Percentiles rank a stretch among this genome's conserved stretches.
Evolutionary conservation across 176 grass and related monocot genomes (phyloP).

Genomic region (Areca catechu): DNA sequence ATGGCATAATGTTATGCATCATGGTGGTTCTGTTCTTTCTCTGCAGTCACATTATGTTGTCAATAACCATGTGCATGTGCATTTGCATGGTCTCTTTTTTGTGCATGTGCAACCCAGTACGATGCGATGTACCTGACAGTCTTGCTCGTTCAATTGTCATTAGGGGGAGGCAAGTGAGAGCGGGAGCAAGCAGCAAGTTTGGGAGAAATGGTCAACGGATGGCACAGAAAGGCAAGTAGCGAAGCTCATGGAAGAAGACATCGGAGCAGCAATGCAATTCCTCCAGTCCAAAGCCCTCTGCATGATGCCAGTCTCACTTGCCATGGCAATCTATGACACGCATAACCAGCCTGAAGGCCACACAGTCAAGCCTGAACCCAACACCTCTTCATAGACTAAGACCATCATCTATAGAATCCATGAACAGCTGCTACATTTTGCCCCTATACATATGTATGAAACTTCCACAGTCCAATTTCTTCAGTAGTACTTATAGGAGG

Average conservation of each 20-base stretch:
- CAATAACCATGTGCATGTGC: too few relatives aligned
- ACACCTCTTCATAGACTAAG: slow-evolving; percentile 55
- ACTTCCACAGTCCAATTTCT: slow-evolving; percentile 12
- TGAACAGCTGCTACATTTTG: slow-evolving; percentile 24
- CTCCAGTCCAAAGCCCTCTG: slow-evolving; percentile 97
- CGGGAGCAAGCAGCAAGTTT: slow-evolving; percentile 76
- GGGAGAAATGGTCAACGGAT: slow-evolving; percentile 98
- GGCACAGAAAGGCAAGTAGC: slow-evolving; percentile 88
- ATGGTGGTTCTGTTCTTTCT: too few relatives aligned
- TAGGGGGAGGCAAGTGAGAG: slow-evolving; percentile 82
- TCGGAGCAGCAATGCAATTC: slow-evolving; percentile 91
- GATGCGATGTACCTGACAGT: slow-evolving; percentile 4
- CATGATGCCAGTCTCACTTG: slow-evolving; percentile 97
- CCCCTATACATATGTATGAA: slow-evolving; percentile 36
- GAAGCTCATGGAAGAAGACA: slow-evolving; percentile 94
- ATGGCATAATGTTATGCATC: too few relatives aligned
- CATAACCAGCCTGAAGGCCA: slow-evolving; percentile 62
- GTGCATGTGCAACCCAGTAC: too few relatives aligned
- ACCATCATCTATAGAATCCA: neutral
- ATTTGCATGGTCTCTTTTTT: too few relatives aligned
- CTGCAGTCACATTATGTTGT: too few relatives aligned
- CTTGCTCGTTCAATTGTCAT: slow-evolving; percentile 33
- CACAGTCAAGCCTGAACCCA: slow-evolving; percentile 83
- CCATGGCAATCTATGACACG: slow-evolving; percentile 94
- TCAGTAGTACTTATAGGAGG: slow-evolving; percentile 50